phyloP scores from a whole-genome alignment of 371 early-diverging fungal species.

The Mortierella sp. region DNA sequence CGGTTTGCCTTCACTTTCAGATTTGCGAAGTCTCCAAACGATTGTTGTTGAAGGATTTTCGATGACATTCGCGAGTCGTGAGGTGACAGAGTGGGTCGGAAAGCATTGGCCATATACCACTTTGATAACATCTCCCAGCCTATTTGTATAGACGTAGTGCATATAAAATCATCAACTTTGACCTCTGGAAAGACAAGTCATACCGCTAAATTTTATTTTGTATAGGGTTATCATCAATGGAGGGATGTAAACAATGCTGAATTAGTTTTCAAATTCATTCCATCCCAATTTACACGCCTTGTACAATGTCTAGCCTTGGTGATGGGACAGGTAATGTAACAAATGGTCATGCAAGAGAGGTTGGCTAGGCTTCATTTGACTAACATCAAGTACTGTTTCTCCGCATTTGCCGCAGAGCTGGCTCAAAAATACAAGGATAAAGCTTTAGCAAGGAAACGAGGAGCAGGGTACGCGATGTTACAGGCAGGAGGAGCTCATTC shows the following conservation, averaged over 20 bases:
- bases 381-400: background rate
- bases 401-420: conserved; percentile 17
- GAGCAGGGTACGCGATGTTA: conserved; percentile 42
- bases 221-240: background rate
- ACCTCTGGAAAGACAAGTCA: background rate
- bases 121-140: no score
- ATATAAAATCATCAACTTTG: background rate
- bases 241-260: background rate
- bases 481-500: background rate
- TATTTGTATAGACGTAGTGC: no score
- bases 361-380: background rate
- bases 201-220: background rate
- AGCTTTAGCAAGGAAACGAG: conserved; percentile 45
- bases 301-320: conserved; percentile 19
- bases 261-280: background rate
- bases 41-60: no score
- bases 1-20: no score
- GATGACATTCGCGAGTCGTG: no score
- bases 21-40: no score
- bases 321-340: conserved; percentile 23
- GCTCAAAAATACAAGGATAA: conserved; percentile 45
- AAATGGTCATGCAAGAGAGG: background rate
- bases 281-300: conserved; percentile 2
- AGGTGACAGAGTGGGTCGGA: no score
- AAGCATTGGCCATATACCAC: no score